Conservation (phyloP, 192 early-diverging fungal genomes). For the Coemansia sp. region DNA sequence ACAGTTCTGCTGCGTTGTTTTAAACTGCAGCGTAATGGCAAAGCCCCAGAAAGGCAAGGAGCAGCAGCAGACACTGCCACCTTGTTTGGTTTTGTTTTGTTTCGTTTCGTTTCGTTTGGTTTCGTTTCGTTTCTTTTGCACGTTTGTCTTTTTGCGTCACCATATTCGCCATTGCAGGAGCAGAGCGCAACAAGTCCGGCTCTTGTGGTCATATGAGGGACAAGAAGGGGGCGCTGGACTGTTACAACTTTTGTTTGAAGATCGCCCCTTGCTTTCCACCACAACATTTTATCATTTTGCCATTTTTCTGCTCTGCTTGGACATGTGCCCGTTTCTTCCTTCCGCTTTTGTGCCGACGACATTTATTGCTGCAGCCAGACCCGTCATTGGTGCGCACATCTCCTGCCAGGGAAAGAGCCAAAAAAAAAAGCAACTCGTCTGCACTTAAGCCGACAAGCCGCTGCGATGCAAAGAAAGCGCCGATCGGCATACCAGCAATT, state of each 20-base stretch:
- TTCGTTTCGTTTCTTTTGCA: not conserved
- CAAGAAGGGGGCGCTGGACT: not conserved
- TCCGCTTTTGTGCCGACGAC: not conserved
- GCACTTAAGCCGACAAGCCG: not conserved
- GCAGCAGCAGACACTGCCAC: not conserved
- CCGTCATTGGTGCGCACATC: not conserved
- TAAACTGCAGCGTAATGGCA: not conserved
- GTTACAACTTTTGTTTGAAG: not conserved
- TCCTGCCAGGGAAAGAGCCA: not conserved
- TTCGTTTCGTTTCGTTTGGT: not conserved
- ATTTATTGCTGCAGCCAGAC: not conserved
- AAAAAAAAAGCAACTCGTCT: not conserved
- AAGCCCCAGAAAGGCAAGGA: not conserved
- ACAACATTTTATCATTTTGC: not conserved
- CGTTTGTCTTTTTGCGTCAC: not conserved
- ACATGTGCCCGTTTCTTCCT: not conserved
- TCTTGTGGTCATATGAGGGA: conserved; percentile 3
- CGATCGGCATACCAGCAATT: not conserved
- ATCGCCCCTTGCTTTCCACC: not conserved
- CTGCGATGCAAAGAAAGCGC: not conserved
- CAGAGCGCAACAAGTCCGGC: not conserved
- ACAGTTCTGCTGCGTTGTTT: not conserved
- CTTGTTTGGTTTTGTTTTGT: not conserved
- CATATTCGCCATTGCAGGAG: not conserved
- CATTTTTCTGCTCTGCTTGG: not conserved